Evolutionary conservation across 768 basidiomycete species (phyloP), one percentile per base, ranked within the genome.

Genomic region (Hygrophorus russula): DNA sequence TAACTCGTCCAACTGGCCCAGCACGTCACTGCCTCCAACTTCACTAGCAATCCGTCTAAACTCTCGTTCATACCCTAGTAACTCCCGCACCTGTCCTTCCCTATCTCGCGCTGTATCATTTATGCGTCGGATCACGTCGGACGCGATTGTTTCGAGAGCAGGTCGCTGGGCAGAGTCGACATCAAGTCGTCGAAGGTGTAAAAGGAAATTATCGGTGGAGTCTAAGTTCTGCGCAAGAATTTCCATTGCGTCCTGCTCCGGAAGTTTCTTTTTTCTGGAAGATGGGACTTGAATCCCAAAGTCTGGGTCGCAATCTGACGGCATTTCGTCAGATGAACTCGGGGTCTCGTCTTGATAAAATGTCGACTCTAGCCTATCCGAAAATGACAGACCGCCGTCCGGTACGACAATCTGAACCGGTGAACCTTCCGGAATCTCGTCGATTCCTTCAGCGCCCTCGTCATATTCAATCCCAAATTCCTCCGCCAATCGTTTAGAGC

Each of bases 391-490:
- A 2, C 47, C 57, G 34, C 51, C 49, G 1, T 56, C 45, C 8
- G 53, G 51, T 64, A 60, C 5, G 59, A 49, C 14, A 57, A 58
- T 19, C 45, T 62, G 58, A 41, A 60, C 52, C 50, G 56, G 40
- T 53, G 51, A 13, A 6, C 18, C 17, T 45, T 39, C 6, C 56
- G 24, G 24, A 24, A 24, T 58, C 45, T 74, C 75, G 55, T 84
- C 87, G 44, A 82, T 84, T 31, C 82, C 84, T 61, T 88, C 84
- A 20, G 82, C 83, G 36, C 83, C 86, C 56, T 88, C 85, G 48
- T 90, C 88, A 50, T 84, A 89, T 55, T 90, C 88, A 48, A 91
- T 81, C 8, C 88, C 88, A 49, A 91, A 86, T 59, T 91, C 89
- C 61, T 90, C 88, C 10, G 84, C 84, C 4, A 91, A 68, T 27